Evolutionary conservation across 345 rosid species (phyloP).

Genomic region (Melaleuca quinquenervia): DNA sequence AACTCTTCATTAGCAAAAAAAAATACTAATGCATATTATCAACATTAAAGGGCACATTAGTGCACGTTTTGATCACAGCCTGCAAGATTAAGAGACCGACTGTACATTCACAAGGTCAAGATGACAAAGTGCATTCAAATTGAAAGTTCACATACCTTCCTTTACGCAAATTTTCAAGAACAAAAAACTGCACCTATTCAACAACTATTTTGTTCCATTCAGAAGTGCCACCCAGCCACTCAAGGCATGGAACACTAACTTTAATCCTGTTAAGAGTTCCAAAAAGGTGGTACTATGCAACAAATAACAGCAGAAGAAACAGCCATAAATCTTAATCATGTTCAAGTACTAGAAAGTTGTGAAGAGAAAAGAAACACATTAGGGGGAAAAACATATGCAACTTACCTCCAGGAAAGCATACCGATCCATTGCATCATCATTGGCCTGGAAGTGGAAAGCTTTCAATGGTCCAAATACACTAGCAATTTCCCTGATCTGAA

Average conservation of each 20-base stretch:
- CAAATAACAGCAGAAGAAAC: not conserved
- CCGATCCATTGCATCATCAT: conserved; percentile 17
- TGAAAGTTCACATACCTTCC: not conserved
- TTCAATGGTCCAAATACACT: conserved; percentile 78
- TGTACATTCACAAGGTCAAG: not conserved
- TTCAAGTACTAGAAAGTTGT: not conserved
- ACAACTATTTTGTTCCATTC: not conserved
- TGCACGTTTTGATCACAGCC: not conserved
- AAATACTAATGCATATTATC: not conserved
- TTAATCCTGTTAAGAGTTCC: not conserved
- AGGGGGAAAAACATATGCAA: conserved; percentile 3
- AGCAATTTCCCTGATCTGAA: conserved; percentile 81
- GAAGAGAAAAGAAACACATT: not conserved
- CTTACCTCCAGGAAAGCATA: conserved; percentile 83
- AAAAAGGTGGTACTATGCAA: not conserved
- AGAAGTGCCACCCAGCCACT: not conserved
- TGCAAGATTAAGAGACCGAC: not conserved
- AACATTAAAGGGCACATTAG: not conserved
- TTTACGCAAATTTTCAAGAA: not conserved
- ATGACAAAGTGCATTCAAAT: not conserved
- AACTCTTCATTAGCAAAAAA: not conserved
- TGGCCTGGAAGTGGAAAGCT: conserved; percentile 48
- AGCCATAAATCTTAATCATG: not conserved
- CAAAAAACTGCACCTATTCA: not conserved
- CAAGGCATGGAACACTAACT: not conserved